Percentiles rank a stretch among this genome's conserved stretches.
Evolutionary conservation across 192 early-diverging fungal species (phyloP).

Genomic region (Linnemannia schmuckeri): DNA sequence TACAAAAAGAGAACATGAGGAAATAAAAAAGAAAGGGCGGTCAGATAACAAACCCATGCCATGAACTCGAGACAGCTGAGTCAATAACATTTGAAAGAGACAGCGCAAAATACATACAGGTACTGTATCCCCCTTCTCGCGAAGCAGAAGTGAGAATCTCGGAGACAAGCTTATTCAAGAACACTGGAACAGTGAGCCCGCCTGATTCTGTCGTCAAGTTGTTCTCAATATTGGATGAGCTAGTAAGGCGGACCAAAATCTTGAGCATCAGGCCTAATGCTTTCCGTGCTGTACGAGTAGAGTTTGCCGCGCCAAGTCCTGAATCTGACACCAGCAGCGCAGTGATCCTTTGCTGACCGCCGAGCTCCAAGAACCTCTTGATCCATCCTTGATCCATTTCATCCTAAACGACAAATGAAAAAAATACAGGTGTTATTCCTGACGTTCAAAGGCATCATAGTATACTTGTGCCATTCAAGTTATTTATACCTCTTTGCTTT

Average conservation of each 20-base stretch:
- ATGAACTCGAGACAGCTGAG: no score
- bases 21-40: background rate
- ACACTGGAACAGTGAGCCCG: slow-evolving; percentile 34
- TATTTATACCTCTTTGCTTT: slow-evolving; percentile 26
- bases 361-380: slow-evolving; percentile 50
- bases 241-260: slow-evolving; percentile 43
- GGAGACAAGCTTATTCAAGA: slow-evolving; percentile 36
- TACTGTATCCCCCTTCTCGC: slow-evolving; percentile 20
- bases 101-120: slow-evolving; percentile 9
- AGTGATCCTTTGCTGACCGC: slow-evolving; percentile 54
- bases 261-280: slow-evolving; percentile 42
- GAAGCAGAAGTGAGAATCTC: slow-evolving; percentile 50
- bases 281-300: slow-evolving; percentile 32
- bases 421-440: no score
- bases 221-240: slow-evolving; percentile 23
- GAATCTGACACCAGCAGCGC: slow-evolving; percentile 51
- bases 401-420: slow-evolving; percentile 9
- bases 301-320: slow-evolving; percentile 22
- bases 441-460: background rate
- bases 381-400: slow-evolving; percentile 41
- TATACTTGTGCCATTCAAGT: background rate
- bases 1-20: background rate
- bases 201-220: background rate
- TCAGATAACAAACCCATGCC: background rate
- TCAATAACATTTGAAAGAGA: background rate